Evolutionary conservation across 768 basidiomycete genomes (phyloP).

Genomic region (Auricularia cornea): DNA sequence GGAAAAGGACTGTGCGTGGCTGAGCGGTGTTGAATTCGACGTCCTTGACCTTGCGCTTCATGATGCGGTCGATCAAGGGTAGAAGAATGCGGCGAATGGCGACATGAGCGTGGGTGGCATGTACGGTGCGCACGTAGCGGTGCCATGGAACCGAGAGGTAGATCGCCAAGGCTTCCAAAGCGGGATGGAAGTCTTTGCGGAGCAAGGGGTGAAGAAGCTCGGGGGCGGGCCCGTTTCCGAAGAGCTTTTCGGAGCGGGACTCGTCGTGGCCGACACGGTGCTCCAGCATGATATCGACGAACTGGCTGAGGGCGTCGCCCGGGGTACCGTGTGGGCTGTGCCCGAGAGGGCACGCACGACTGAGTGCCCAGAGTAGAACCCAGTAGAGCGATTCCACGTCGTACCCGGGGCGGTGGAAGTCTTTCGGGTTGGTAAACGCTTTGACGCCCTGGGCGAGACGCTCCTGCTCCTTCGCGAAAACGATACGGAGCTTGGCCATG

Average conservation of each 20-base stretch:
- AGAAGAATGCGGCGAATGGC: background rate
- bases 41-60: background rate
- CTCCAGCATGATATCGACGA: background rate
- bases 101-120: background rate
- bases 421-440: background rate
- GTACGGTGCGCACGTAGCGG: background rate
- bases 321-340: no score
- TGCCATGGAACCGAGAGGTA: background rate
- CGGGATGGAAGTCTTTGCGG: background rate
- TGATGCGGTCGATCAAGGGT: background rate
- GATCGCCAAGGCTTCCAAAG: background rate
- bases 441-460: background rate
- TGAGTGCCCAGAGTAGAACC: background rate
- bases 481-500: background rate
- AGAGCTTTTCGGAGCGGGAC: background rate
- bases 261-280: background rate
- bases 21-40: no score
- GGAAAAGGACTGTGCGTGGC: no score
- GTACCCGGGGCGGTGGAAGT: background rate
- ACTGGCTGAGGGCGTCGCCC: no score
- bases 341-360: no score
- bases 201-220: background rate
- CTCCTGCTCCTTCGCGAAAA: background rate
- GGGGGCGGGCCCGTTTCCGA: background rate
- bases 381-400: background rate